Percentiles rank a stretch among this genome's conserved stretches.
These are phyloP conservation scores for Blastomyces emzantsi DNA, from an alignment of 2,329 filamentous ascomycete species.

Conservation along the genomic window DNA sequence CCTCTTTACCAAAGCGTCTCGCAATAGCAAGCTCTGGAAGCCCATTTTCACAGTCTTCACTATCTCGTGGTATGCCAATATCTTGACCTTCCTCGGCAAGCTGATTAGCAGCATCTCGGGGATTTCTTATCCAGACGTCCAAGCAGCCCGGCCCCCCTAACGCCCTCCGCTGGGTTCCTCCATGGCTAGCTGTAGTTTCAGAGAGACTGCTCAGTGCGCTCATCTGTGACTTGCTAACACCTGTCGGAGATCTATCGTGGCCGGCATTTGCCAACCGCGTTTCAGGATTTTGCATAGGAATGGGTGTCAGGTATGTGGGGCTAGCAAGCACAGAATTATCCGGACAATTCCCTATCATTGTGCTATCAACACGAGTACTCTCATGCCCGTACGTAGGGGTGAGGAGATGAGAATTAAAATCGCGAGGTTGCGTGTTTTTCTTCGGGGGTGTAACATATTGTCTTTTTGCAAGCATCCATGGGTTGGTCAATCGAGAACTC, in stretches of 20 bases:
- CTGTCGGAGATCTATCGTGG: background rate
- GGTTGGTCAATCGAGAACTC: conserved; percentile 20
- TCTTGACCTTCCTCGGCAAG: background rate
- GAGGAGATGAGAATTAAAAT: conserved; percentile 15
- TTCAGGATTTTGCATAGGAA: background rate
- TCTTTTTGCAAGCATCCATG: conserved; percentile 31
- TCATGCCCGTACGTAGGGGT: conserved; percentile 14
- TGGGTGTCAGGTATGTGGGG: background rate
- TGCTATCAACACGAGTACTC: background rate
- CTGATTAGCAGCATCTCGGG: background rate
- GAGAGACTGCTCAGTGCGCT: background rate
- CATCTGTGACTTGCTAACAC: background rate
- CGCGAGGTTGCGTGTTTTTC: conserved; percentile 1
- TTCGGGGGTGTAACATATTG: conserved; percentile 17
- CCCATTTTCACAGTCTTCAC: background rate
- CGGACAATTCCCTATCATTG: background rate
- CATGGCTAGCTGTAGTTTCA: background rate
- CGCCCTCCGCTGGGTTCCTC: background rate
- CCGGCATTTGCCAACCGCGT: background rate
- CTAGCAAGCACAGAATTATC: background rate
- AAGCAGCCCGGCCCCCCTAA: background rate
- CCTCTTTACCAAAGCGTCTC: conserved; percentile 5
- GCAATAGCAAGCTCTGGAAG: background rate
- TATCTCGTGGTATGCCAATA: background rate
- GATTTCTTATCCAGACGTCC: conserved; percentile 1